Conservation (phyloP, 73 alveolate species). For the Symbiodinium natans region DNA sequence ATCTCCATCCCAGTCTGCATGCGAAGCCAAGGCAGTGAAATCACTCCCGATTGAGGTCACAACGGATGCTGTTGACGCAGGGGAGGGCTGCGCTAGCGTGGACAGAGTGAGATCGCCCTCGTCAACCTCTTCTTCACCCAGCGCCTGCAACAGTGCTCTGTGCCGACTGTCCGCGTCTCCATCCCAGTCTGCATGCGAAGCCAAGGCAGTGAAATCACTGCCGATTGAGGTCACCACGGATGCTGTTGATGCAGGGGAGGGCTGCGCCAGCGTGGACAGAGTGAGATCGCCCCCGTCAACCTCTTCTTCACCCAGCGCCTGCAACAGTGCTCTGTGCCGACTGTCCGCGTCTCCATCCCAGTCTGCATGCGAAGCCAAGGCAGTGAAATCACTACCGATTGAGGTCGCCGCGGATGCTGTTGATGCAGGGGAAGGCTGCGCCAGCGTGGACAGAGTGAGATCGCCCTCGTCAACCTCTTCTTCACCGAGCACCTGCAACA, state of each 20-base stretch:
- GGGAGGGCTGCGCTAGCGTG: not conserved
- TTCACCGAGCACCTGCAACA: conserved; percentile 16
- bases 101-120: not conserved
- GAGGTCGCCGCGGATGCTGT: not conserved
- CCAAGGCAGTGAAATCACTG: not conserved
- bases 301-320: conserved; percentile 18
- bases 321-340: conserved; percentile 21
- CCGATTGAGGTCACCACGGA: not conserved
- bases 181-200: not conserved
- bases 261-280: not conserved
- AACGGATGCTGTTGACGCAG: not conserved
- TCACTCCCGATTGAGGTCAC: not conserved
- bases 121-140: not conserved
- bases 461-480: not conserved
- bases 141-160: conserved; percentile 9
- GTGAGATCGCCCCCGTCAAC: not conserved
- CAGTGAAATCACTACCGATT: not conserved
- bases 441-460: not conserved
- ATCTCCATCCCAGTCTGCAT: conserved; percentile 29
- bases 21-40: not conserved
- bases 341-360: conserved; percentile 33
- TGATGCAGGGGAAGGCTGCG: not conserved
- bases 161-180: conserved; percentile 25
- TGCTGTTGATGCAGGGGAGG: not conserved
- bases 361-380: not conserved